Base-by-base conservation (phyloP, 2,329 filamentous ascomycete species). In the Nigrospora osmanthi region DNA sequence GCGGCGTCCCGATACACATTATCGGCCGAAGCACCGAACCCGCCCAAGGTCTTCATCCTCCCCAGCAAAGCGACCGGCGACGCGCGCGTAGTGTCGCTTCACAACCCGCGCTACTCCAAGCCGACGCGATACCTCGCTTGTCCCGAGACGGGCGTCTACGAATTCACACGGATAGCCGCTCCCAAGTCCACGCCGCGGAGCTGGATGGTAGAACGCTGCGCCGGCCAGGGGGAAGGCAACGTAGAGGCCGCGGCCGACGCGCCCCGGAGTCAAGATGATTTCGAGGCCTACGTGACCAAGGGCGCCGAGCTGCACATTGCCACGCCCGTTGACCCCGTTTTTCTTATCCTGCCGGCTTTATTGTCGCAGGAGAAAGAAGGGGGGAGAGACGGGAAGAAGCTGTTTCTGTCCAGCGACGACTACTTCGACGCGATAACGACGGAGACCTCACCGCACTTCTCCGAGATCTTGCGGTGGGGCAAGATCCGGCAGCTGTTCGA, bases 261-360 rank as follows among this genome's bases (percentile, higher is more conserved):
- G 43, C 44, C 36, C 44, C 52, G 53, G 23, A 51, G 54, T 9
- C 16, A 19, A 35, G 30, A 15, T 13, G 17, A 38, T 14, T 32
- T 31, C 31, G 46, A 55, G n/a, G 47, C 62, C 0, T 63, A 67
- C 34, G 53, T 88, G 19, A 75, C 81, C 32, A 81, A 82, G 55
- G 75, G 73, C 37, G 81, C 88, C 32, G 81, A 89, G 48, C 68
- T 97, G n/a, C 85, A 86, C 56, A 67, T 97, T 47, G 88, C 91
- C 10, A 95, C 93, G 1, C 78, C 81, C 2, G 72, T 95, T 44
- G 93, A 98, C 62, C 77, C 87, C 6, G 59, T 96, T 3, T 97
- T 97, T 67, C 71, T 97, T 42, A 60, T 95, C 4, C 70, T 97
- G 1, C 86, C 91, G 0, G 76, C 82, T 4, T 73, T 97, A 2